phyloP scores from a whole-genome alignment of 805 yeast species.

The Diddensiella transvaalensis region DNA sequence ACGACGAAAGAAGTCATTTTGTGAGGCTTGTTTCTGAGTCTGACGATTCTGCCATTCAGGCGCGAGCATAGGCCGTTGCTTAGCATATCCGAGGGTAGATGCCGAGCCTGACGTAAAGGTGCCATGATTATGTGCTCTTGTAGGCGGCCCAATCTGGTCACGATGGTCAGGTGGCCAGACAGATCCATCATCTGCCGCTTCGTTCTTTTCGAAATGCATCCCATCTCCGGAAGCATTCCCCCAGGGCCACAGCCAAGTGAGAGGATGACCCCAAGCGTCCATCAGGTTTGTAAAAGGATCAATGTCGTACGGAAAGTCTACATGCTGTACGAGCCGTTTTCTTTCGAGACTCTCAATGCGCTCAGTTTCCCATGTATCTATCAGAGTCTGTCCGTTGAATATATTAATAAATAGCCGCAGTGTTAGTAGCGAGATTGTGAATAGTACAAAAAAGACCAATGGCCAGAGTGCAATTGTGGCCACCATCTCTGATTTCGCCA shows the following conservation, averaged over 20 bases:
- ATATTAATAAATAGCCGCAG: constrained; percentile 57
- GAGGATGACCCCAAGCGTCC: constrained; percentile 55
- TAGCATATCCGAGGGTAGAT: constrained; percentile 16
- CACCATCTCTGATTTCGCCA: constrained; percentile 49
- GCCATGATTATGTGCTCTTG: constrained; percentile 16
- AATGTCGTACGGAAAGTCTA: constrained; percentile 78
- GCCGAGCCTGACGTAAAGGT: background rate
- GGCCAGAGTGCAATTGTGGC: constrained; percentile 55
- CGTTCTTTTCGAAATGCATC: constrained; percentile 51
- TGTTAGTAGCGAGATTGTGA: constrained; percentile 57
- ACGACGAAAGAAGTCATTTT: constrained; percentile 35
- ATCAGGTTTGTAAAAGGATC: constrained; percentile 54
- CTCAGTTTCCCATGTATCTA: constrained; percentile 90
- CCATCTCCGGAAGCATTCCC: constrained; percentile 63
- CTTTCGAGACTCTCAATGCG: constrained; percentile 66
- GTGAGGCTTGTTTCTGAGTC: constrained; percentile 2
- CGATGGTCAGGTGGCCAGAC: constrained; percentile 97
- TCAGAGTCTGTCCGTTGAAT: constrained; percentile 74
- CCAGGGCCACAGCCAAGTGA: constrained; percentile 70
- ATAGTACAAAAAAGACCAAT: constrained; percentile 53
- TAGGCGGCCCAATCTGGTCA: constrained; percentile 35
- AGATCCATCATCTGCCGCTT: constrained; percentile 45
- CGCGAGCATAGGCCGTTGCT: constrained; percentile 7
- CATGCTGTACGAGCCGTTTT: constrained; percentile 24
- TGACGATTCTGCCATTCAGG: constrained; percentile 4